These are phyloP conservation scores for Tulasnella sp. DNA, from an alignment of 768 basidiomycete genomes.

Conservation along the genomic window DNA sequence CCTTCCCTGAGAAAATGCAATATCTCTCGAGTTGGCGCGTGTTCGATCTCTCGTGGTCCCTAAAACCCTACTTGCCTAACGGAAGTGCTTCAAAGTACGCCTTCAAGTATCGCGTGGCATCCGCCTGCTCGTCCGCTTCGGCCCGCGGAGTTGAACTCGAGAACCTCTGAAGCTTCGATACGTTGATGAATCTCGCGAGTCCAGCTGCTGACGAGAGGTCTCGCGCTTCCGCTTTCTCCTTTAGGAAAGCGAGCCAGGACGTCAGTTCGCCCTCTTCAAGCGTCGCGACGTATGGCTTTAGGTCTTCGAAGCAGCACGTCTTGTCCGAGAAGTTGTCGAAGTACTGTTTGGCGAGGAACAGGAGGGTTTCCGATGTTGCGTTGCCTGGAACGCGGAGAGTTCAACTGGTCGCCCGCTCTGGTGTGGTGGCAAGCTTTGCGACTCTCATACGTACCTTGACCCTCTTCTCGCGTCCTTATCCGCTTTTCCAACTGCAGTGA, in stretches of 20 bases:
- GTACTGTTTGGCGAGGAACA: conserved; percentile 31
- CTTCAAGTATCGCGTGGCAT: conserved; percentile 41
- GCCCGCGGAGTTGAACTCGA: conserved; percentile 44
- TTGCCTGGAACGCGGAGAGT: neutral
- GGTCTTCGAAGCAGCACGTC: conserved; percentile 78
- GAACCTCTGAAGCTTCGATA: conserved; percentile 60
- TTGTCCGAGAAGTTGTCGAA: conserved; percentile 66
- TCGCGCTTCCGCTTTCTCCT: conserved; percentile 16
- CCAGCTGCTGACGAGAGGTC: conserved; percentile 21
- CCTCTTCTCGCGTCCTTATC: conserved; percentile 21
- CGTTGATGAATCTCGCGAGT: conserved; percentile 60
- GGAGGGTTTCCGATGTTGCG: neutral
- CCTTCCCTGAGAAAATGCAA: conserved; percentile 27
- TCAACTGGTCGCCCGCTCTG: neutral
- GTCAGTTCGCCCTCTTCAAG: conserved; percentile 29
- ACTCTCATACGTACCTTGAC: conserved; percentile 1
- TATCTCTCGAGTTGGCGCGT: neutral
- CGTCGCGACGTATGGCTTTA: conserved; percentile 46
- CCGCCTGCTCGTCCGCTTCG: conserved; percentile 42
- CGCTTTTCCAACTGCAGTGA: conserved; percentile 66
- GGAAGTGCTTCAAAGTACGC: conserved; percentile 58
- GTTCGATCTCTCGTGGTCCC: neutral
- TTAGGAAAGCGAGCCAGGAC: conserved; percentile 45
- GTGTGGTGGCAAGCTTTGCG: neutral
- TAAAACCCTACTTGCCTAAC: conserved; percentile 30